Percentiles rank a stretch among this genome's conserved stretches.
Conservation (phyloP, 495 filamentous ascomycete genomes). For the Niebla homalea region DNA sequence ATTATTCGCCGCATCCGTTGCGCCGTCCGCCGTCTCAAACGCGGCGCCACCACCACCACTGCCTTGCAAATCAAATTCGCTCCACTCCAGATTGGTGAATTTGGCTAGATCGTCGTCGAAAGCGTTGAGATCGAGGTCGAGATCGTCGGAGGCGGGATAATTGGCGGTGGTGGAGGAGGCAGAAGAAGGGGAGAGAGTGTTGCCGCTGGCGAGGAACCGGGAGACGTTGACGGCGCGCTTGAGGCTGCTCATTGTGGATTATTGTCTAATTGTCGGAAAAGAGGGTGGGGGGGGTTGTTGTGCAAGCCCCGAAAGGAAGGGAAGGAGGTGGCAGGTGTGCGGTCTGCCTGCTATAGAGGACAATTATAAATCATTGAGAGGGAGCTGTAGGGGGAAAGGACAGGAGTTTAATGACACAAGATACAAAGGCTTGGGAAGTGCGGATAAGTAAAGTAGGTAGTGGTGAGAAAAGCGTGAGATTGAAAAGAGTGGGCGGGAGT, state of each 20-base stretch:
- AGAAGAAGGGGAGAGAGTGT: slow-evolving; percentile 56
- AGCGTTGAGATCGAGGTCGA: slow-evolving; percentile 16
- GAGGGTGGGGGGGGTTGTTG: neutral
- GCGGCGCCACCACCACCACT: slow-evolving; percentile 23
- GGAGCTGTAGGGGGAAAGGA: neutral
- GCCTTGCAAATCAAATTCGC: slow-evolving; percentile 63
- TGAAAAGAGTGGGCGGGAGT: too few relatives aligned
- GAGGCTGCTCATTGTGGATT: slow-evolving; percentile 49
- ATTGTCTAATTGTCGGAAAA: neutral
- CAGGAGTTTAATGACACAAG: neutral
- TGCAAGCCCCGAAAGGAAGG: neutral
- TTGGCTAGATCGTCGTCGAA: slow-evolving; percentile 55
- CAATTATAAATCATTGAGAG: too few relatives aligned
- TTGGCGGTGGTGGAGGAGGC: slow-evolving; percentile 30
- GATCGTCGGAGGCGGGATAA: too few relatives aligned
- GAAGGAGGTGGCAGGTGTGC: neutral
- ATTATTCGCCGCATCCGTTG: slow-evolving; percentile 22
- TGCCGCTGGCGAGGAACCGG: slow-evolving; percentile 77
- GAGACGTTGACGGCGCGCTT: slow-evolving; percentile 68
- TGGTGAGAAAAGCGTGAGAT: neutral
- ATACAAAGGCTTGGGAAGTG: neutral
- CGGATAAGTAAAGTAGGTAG: neutral
- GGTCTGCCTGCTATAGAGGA: too few relatives aligned
- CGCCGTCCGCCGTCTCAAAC: slow-evolving; percentile 1
- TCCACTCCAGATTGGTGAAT: slow-evolving; percentile 90